These are phyloP conservation scores for Aspergillus luchuensis DNA, from an alignment of 2,329 filamentous ascomycete species.

Conservation along the genomic window DNA sequence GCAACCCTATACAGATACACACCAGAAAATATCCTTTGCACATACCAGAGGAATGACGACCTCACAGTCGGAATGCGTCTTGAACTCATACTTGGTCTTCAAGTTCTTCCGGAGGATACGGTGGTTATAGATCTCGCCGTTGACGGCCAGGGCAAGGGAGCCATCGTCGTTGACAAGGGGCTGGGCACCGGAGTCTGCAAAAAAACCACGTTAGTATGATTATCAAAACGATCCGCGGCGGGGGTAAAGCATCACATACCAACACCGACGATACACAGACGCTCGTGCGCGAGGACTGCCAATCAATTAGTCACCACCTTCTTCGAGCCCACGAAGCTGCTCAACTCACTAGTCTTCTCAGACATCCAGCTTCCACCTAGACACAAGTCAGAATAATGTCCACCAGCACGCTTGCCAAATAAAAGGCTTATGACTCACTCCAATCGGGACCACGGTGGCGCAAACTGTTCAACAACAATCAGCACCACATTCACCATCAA, in stretches of 20 bases:
- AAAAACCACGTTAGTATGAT: conserved; percentile 13
- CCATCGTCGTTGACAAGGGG: conserved; percentile 90
- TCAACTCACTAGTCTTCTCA: conserved; percentile 81
- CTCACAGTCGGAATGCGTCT: conserved; percentile 98
- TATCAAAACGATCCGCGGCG: conserved; percentile 11
- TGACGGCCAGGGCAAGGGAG: conserved; percentile 88
- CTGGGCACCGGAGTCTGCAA: conserved; percentile 86
- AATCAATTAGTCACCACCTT: conserved; percentile 25
- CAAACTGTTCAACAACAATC: conserved; percentile 61
- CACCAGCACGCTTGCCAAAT: conserved; percentile 12
- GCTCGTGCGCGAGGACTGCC: conserved; percentile 91
- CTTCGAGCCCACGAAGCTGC: neutral
- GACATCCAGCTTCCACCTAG: conserved; percentile 83
- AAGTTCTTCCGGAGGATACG: conserved; percentile 86
- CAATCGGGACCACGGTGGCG: conserved; percentile 97
- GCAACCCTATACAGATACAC: conserved; percentile 7
- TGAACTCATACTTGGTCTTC: conserved; percentile 87
- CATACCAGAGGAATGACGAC: conserved; percentile 95
- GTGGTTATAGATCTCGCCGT: conserved; percentile 99
- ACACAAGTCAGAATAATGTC: conserved; percentile 23
- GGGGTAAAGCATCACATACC: conserved; percentile 57
- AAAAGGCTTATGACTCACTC: conserved; percentile 66
- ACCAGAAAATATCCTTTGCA: conserved; percentile 16
- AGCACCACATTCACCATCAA: conserved; percentile 21
- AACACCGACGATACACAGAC: conserved; percentile 95